Evolutionary conservation across 768 basidiomycete genomes (phyloP).

Genomic region (Boletellus ananas): DNA sequence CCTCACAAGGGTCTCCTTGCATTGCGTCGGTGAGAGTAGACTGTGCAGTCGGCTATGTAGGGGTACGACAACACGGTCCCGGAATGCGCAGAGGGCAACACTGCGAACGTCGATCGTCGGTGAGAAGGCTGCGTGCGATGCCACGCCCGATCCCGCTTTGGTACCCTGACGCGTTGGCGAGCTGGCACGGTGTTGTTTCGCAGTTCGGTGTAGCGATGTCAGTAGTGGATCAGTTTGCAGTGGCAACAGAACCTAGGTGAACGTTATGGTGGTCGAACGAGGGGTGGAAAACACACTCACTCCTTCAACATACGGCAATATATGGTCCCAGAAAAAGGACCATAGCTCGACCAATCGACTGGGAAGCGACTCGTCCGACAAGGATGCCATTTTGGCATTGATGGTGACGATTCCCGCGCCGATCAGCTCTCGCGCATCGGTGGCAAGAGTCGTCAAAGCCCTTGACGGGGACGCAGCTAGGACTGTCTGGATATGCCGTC

Average conservation of each 20-base stretch:
- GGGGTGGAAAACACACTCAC: constrained; percentile 40
- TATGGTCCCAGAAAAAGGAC: constrained; percentile 91
- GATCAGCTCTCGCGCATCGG: constrained; percentile 80
- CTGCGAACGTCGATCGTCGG: constrained; percentile 76
- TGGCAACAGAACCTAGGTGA: constrained; percentile 53
- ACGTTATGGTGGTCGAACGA: constrained; percentile 12
- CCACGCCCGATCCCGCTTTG: constrained; percentile 35
- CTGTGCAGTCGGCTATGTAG: constrained; percentile 52
- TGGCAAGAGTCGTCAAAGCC: constrained; percentile 68
- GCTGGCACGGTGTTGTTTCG: constrained; percentile 51
- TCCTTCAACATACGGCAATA: constrained; percentile 84
- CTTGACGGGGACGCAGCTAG: constrained; percentile 71
- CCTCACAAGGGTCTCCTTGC: constrained; percentile 56
- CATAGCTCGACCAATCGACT: constrained; percentile 81
- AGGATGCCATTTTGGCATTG: constrained; percentile 72
- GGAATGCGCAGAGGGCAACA: constrained; percentile 74
- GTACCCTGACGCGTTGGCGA: constrained; percentile 49
- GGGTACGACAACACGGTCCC: constrained; percentile 75
- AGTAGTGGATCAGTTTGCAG: constrained; percentile 60
- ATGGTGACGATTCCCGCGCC: constrained; percentile 89
- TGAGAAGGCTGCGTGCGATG: constrained; percentile 29
- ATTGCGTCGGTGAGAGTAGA: constrained; percentile 50
- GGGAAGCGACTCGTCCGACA: constrained; percentile 78
- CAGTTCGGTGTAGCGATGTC: constrained; percentile 62
- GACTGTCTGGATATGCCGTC: constrained; percentile 69